Evolutionary conservation across 1,284 basidiomycete genomes (phyloP).

Genomic region (Heterobasidion irregulare): DNA sequence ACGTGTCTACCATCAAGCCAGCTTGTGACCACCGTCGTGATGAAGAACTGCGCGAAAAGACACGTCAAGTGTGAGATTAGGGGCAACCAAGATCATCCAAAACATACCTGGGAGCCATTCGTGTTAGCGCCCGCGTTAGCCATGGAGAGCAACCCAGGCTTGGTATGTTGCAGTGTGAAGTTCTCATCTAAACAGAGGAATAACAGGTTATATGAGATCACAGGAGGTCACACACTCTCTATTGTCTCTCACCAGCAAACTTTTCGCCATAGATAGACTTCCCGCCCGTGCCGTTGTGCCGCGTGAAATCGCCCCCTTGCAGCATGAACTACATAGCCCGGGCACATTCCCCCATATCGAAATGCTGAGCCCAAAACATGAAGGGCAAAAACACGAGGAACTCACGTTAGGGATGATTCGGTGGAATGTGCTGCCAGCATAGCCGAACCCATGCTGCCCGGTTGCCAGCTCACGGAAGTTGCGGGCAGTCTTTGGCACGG

Average conservation of each 20-base stretch:
- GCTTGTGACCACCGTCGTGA: slow-evolving; percentile 73
- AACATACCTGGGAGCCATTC: slow-evolving; percentile 59
- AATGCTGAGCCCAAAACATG: background rate
- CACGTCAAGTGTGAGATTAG: background rate
- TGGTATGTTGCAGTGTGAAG: slow-evolving; percentile 73
- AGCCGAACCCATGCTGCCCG: slow-evolving; percentile 72
- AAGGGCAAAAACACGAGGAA: slow-evolving; percentile 1
- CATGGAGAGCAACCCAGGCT: slow-evolving; percentile 86
- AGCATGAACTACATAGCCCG: slow-evolving; percentile 62
- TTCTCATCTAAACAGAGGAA: slow-evolving; percentile 64
- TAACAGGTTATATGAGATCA: background rate
- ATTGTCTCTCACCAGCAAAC: slow-evolving; percentile 52
- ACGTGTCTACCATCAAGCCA: slow-evolving; percentile 82
- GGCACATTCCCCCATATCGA: background rate
- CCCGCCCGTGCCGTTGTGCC: slow-evolving; percentile 78
- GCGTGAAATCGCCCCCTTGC: slow-evolving; percentile 76
- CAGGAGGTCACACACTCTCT: background rate
- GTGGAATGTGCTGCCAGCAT: slow-evolving; percentile 70
- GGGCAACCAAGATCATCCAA: background rate
- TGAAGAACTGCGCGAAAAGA: slow-evolving; percentile 56
- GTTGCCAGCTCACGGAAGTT: slow-evolving; percentile 20
- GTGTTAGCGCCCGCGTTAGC: slow-evolving; percentile 73
- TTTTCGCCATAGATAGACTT: slow-evolving; percentile 87
- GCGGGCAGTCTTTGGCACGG: slow-evolving; percentile 4
- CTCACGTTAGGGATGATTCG: slow-evolving; percentile 67